Evolutionary conservation across 2,329 filamentous ascomycete genomes (phyloP), one percentile per base, ranked within the genome.

Genomic region (Dothiorella sarmentorum): DNA sequence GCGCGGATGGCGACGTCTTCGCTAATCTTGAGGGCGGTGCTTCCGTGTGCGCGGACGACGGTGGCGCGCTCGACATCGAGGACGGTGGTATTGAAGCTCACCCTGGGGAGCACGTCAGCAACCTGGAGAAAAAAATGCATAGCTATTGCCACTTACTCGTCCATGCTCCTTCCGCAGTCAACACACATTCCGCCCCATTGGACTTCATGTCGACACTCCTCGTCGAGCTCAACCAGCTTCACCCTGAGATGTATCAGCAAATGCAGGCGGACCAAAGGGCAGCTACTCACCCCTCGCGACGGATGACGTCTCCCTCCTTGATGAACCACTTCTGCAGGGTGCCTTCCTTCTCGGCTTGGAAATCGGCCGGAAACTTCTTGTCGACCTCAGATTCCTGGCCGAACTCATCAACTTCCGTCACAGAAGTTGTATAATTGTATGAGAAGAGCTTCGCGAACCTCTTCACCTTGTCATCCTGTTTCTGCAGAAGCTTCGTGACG

Each of bases 101-200:
- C 83, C 68, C 76, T 78, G 61, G 51, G 51, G n/a, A 17, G 10
- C 33, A 29, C 5, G 53, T 58, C n/a, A 58, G 38, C 33, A 45
- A 18, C n/a, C n/a, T n/a, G 24, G 26, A 27, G 56, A 52, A 37
- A 52, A 59, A 45, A 40, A 4, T 10, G 37, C 11, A 18, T 40
- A 3, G 27, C 29, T 7, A 13, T 17, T 37, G 15, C 38, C 38
- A 70, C 80, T 63, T 76, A 83, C 81, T 91, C 86, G 57, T 90
- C 96, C 91, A 99, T 96, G 75, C 97, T 92, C 75, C 93, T 91
- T 63, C 94, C 94, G 74, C 94, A 99, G 62, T 92, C 84, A 60
- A 86, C 91, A 76, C 94, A 99, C 64, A 99, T 82, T 43, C 92
- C 92, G 59, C 89, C 88, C 69, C 90, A 96, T 73, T 97, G 93